Conservation (phyloP, 148 eudicot species). For the Suaeda aralocaspica region DNA sequence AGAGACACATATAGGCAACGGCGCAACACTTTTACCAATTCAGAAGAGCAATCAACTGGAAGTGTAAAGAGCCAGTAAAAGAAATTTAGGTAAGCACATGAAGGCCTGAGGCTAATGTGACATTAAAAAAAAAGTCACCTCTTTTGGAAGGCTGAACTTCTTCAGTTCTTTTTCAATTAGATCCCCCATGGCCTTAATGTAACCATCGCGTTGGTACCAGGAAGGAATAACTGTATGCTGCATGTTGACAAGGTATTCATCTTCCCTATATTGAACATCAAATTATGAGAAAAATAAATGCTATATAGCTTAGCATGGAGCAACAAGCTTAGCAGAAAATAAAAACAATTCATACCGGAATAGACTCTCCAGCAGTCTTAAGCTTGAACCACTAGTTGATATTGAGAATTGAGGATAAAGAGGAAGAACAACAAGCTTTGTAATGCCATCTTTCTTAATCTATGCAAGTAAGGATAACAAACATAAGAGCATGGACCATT, state of each 20-base stretch:
- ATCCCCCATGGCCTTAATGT: slow-evolving; percentile 82
- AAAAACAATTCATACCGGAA: slow-evolving; percentile 51
- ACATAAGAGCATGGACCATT: slow-evolving; percentile 4
- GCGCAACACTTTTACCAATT: background rate
- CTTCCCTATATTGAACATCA: slow-evolving; percentile 50
- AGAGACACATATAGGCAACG: background rate
- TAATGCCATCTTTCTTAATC: slow-evolving; percentile 83
- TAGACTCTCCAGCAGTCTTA: slow-evolving; percentile 86
- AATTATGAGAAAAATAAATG: too few relatives aligned
- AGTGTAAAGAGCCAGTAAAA: background rate
- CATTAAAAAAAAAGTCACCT: slow-evolving; percentile 42
- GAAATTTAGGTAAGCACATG: background rate
- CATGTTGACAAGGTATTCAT: slow-evolving; percentile 93
- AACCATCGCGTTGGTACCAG: slow-evolving; percentile 99
- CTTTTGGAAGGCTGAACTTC: slow-evolving; percentile 58
- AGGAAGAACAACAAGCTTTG: slow-evolving; percentile 98
- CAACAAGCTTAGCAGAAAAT: background rate
- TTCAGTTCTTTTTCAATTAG: slow-evolving; percentile 69
- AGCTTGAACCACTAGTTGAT: slow-evolving; percentile 98
- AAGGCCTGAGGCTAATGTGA: background rate
- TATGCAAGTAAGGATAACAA: slow-evolving; percentile 22
- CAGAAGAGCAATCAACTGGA: background rate
- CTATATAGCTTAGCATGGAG: background rate
- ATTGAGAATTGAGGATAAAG: slow-evolving; percentile 97
- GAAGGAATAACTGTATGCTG: slow-evolving; percentile 97